These are phyloP conservation scores for Hibiscus trionum DNA, from an alignment of 345 rosid species.

Conservation along the genomic window DNA sequence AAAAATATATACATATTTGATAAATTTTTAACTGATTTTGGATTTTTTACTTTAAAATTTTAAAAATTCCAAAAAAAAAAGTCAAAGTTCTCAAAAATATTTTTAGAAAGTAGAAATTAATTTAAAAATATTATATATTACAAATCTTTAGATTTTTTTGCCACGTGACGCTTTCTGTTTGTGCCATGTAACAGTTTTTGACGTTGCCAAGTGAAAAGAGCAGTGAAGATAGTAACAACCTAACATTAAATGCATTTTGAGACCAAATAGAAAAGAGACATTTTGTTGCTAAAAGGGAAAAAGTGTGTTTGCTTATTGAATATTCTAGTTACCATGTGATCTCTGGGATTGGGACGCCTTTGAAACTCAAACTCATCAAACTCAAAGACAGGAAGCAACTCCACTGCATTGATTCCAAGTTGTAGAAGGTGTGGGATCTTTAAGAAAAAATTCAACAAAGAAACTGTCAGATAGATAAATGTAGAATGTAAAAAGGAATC, in stretches of 20 bases:
- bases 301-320: not conserved
- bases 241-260: not conserved
- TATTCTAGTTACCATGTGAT: slow-evolving; percentile 63
- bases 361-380: slow-evolving; percentile 93
- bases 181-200: too few relatives aligned
- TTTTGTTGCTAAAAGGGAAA: not conserved
- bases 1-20: too few relatives aligned
- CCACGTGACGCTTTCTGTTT: too few relatives aligned
- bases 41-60: too few relatives aligned
- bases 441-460: slow-evolving; percentile 16
- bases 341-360: slow-evolving; percentile 80
- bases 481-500: slow-evolving; percentile 9
- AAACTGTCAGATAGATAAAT: slow-evolving; percentile 25
- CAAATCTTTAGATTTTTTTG: too few relatives aligned
- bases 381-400: slow-evolving; percentile 84
- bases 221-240: not conserved
- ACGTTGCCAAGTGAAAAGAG: not conserved
- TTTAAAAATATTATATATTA: too few relatives aligned
- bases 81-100: too few relatives aligned
- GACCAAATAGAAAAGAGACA: not conserved
- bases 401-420: slow-evolving; percentile 91
- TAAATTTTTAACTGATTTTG: too few relatives aligned
- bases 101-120: too few relatives aligned
- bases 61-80: too few relatives aligned
- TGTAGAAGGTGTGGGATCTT: slow-evolving; percentile 88